phyloP scores from a whole-genome alignment of 805 yeast genomes.

The Candida vartiovaarae region DNA sequence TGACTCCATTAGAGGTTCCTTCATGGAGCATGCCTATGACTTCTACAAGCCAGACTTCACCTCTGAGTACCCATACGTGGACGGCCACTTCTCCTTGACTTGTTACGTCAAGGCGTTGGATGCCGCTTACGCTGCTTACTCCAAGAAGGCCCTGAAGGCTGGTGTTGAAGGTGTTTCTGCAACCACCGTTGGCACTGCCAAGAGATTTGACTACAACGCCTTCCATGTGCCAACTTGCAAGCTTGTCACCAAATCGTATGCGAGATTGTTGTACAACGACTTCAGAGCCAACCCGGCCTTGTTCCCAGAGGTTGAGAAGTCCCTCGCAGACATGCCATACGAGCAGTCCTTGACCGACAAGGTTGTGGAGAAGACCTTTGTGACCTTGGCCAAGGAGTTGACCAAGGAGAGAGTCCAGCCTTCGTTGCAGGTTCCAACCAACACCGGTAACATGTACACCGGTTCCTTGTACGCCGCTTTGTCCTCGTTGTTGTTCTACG shows the following conservation, averaged over 20 bases:
- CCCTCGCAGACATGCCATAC: slow-evolving; percentile 51
- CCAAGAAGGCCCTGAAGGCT: slow-evolving; percentile 58
- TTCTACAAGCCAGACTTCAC: slow-evolving; percentile 97
- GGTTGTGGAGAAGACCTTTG: slow-evolving; percentile 76
- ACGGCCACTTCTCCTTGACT: slow-evolving; percentile 90
- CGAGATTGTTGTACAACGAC: slow-evolving; percentile 86
- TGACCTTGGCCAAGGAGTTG: slow-evolving; percentile 62
- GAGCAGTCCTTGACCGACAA: slow-evolving; percentile 77
- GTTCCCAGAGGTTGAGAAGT: slow-evolving; percentile 52
- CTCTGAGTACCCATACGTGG: slow-evolving; percentile 93
- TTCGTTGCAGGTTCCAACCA: slow-evolving; percentile 82
- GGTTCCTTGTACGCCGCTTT: slow-evolving; percentile 88
- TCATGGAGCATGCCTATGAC: slow-evolving; percentile 96
- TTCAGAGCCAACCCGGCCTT: slow-evolving; percentile 61
- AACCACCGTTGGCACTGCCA: slow-evolving; percentile 57
- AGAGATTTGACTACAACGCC: slow-evolving; percentile 82
- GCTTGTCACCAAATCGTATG: slow-evolving; percentile 86
- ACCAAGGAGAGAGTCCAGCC: slow-evolving; percentile 68
- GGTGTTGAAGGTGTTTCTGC: slow-evolving; percentile 40
- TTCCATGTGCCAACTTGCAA: slow-evolving; percentile 99
- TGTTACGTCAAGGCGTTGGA: slow-evolving; percentile 95
- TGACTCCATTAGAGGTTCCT: slow-evolving; percentile 83
- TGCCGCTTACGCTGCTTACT: slow-evolving; percentile 74
- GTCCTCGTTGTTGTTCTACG: slow-evolving; percentile 70
- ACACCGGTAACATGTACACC: slow-evolving; percentile 97